Evolutionary conservation across 2,329 filamentous ascomycete genomes (phyloP).

Genomic region (Aspergillus fijiensis): DNA sequence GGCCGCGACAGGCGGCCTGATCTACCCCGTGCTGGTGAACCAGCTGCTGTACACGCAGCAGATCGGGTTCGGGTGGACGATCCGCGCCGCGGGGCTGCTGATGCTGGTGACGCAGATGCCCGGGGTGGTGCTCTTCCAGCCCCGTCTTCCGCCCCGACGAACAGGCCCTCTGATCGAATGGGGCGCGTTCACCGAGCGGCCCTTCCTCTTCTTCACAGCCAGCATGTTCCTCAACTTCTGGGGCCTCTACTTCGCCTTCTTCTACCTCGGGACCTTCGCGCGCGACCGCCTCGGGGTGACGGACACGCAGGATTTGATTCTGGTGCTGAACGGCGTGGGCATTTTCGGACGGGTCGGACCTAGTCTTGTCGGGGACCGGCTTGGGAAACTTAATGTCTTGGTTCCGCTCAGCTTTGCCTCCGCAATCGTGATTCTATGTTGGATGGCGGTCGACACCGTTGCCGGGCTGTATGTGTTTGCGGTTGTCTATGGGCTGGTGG

Average conservation of each 20-base stretch:
- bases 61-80: slow-evolving; percentile 49
- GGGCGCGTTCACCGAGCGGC: slow-evolving; percentile 56
- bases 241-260: slow-evolving; percentile 59
- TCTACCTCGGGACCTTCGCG: slow-evolving; percentile 41
- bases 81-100: slow-evolving; percentile 49
- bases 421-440: slow-evolving; percentile 54
- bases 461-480: slow-evolving; percentile 46
- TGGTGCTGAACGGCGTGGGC: no score
- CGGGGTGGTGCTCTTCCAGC: slow-evolving; percentile 16
- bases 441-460: slow-evolving; percentile 52
- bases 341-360: no score
- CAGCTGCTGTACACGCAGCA: slow-evolving; percentile 31
- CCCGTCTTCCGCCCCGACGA: slow-evolving; percentile 32
- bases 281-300: no score
- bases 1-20: slow-evolving; percentile 43
- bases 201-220: slow-evolving; percentile 53
- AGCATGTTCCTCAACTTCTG: slow-evolving; percentile 51
- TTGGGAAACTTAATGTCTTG: no score
- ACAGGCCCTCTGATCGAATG: slow-evolving; percentile 56
- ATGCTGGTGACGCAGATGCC: slow-evolving; percentile 38
- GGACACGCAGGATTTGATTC: no score
- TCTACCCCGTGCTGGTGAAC: slow-evolving; percentile 48
- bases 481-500: slow-evolving; percentile 38
- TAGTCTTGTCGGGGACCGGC: no score
- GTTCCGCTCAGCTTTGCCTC: slow-evolving; percentile 26